A percentile compares a stretch with the other conserved stretches of the same genome.
Evolutionary conservation across 352 stramenopile species (phyloP).

Genomic region (Pythium monospermum): DNA sequence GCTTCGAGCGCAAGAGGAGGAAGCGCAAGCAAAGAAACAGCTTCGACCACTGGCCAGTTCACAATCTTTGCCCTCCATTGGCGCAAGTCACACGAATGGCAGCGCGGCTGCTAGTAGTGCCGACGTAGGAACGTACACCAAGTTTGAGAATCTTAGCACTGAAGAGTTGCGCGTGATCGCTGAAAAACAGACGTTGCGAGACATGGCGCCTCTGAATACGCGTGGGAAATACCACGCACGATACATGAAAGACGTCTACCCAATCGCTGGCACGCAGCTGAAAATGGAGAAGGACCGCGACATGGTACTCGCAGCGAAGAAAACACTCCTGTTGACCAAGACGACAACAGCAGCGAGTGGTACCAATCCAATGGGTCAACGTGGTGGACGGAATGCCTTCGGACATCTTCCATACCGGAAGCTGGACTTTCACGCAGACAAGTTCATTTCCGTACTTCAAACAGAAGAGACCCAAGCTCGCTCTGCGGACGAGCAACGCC

Average conservation of each 20-base stretch:
- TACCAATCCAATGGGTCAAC: background rate
- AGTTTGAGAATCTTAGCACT: conserved; percentile 34
- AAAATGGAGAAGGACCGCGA: conserved; percentile 63
- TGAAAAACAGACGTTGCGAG: conserved; percentile 27
- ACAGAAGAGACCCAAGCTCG: conserved; percentile 25
- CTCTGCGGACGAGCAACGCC: conserved; percentile 23
- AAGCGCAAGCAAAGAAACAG: background rate
- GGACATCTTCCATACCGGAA: conserved; percentile 29
- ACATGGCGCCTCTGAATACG: conserved; percentile 41
- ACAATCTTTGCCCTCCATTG: conserved; percentile 5
- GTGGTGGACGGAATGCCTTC: background rate
- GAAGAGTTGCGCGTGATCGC: conserved; percentile 44
- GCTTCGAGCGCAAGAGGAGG: background rate
- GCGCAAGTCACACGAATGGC: background rate
- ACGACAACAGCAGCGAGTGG: background rate
- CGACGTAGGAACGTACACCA: conserved; percentile 39
- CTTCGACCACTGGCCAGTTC: background rate
- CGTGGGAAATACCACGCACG: conserved; percentile 63
- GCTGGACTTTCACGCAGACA: conserved; percentile 43
- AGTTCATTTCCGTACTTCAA: conserved; percentile 31
- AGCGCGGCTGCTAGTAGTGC: background rate
- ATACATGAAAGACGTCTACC: conserved; percentile 66
- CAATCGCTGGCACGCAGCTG: conserved; percentile 67
- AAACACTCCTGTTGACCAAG: conserved; percentile 51
- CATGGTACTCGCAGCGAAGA: conserved; percentile 51